Base-by-base conservation (phyloP, 1,139 yeast genomes). In the Debaryomyces sp. region DNA sequence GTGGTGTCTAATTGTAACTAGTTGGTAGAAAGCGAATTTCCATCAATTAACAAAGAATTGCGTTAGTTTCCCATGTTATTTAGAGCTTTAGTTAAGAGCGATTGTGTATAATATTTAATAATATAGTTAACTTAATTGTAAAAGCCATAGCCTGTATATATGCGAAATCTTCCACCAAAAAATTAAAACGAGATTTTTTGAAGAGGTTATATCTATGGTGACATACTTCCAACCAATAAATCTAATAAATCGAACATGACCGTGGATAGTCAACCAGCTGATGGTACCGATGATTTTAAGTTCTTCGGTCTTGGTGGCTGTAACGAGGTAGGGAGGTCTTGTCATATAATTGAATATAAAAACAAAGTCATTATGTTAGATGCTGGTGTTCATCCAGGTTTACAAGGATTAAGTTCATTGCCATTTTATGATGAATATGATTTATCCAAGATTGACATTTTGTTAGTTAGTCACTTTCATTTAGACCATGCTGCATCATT, bases 281-380 rank as follows among this genome's bases (percentile, higher is more conserved):
- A 51, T 36, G 54, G 45, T 27, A 40, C 53, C 21, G 84, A 80
- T 45, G 71, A 74, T 50, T 79, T 90, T 63, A 82, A 82, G 64
- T 94, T 94, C 72, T 84, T 89, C 53, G 94, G 96, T 30, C 79
- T 94, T n/a, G 99, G 99, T n/a, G 99, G 98, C n/a, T 96, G 99
- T 56, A 90, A 88, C 60, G 99, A 94, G 65, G 99, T 94, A 8
- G 99, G 99, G 5, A 73, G 99, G 53, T 89, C 97, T 41, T 94
- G 98, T 64, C 99, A 94, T 63, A 86, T 94, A 48, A 77, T 94
- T 46, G 94, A 89, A 57, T 92, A 88, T 69, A 91, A 90, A 63
- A 97, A 96, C 52, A 94, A 94, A 64, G 94, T 95, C n/a, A 87
- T 94, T 45, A 94, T 94, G 99, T 63, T 92, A 50, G 99, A 94